Conservation (phyloP, 2,329 filamentous ascomycete genomes). For the Calonectria montana region DNA sequence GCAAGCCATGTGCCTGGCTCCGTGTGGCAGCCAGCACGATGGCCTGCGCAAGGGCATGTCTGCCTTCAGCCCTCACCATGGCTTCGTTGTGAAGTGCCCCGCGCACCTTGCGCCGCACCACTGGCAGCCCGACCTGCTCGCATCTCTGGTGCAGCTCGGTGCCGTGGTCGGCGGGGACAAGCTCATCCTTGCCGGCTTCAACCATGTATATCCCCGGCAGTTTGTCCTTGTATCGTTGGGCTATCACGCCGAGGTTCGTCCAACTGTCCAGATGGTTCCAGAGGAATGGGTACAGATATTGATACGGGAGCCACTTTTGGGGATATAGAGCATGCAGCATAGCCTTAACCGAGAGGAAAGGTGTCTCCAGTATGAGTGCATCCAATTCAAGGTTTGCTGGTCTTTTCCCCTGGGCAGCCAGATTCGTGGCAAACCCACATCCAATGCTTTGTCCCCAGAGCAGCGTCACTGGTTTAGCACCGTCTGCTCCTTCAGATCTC, state of each 20-base stretch:
- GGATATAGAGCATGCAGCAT: conserved; percentile 82
- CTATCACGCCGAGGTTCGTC: conserved; percentile 61
- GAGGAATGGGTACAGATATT: conserved; percentile 79
- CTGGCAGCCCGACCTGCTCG: conserved; percentile 57
- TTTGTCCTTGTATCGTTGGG: conserved; percentile 32
- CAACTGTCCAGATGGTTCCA: conserved; percentile 71
- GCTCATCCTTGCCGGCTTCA: conserved; percentile 68
- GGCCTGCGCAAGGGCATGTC: conserved; percentile 40
- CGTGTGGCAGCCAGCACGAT: conserved; percentile 39
- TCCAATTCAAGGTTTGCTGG: conserved; percentile 53
- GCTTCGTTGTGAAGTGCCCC: conserved; percentile 69
- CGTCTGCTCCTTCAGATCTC: conserved; percentile 26
- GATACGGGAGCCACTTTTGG: conserved; percentile 83
- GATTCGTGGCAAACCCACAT: conserved; percentile 75
- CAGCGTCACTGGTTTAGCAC: conserved; percentile 57
- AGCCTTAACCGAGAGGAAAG: conserved; percentile 75
- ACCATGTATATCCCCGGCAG: conserved; percentile 60
- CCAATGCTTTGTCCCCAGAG: conserved; percentile 86
- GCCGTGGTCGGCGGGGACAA: conserved; percentile 66
- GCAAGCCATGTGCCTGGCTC: conserved; percentile 20
- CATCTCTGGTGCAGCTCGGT: conserved; percentile 60
- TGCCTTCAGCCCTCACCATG: conserved; percentile 54
- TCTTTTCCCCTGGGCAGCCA: conserved; percentile 54
- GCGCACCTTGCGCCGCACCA: conserved; percentile 56
- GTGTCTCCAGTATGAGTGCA: conserved; percentile 78